Conservation (phyloP, 352 stramenopile genomes). For the Globisporangium paroecandrum region DNA sequence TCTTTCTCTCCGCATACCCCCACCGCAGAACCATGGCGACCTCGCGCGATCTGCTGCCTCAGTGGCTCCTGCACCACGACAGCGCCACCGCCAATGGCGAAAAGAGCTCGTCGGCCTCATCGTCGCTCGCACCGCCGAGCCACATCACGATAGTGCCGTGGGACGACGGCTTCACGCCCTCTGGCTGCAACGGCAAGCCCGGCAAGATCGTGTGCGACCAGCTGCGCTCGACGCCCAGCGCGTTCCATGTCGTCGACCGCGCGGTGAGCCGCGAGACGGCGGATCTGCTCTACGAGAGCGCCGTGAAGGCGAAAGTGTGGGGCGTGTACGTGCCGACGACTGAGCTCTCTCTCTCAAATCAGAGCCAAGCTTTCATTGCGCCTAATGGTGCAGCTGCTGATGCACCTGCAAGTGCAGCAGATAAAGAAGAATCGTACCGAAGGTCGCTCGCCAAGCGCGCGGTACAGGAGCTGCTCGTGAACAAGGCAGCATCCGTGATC, state of each 20-base stretch:
- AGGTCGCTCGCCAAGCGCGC: slow-evolving; percentile 35
- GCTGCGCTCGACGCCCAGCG: slow-evolving; percentile 27
- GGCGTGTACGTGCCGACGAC: slow-evolving; percentile 51
- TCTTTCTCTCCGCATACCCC: neutral
- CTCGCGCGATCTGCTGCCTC: slow-evolving; percentile 8
- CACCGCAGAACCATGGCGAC: neutral
- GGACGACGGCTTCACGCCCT: slow-evolving; percentile 66
- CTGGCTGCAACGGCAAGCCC: slow-evolving; percentile 34
- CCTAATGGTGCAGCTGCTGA: neutral
- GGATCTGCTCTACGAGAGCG: slow-evolving; percentile 54
- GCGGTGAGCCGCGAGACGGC: slow-evolving; percentile 44
- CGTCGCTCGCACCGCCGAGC: neutral
- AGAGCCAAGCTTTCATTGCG: slow-evolving; percentile 1
- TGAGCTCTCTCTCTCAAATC: slow-evolving; percentile 20
- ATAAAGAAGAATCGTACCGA: slow-evolving; percentile 33
- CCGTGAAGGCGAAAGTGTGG: slow-evolving; percentile 55
- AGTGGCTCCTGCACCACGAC: slow-evolving; percentile 16
- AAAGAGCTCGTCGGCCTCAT: slow-evolving; percentile 1
- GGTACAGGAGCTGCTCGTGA: slow-evolving; percentile 57
- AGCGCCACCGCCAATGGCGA: neutral
- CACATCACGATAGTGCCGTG: slow-evolving; percentile 27
- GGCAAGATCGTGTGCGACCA: slow-evolving; percentile 48
- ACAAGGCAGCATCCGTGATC: slow-evolving; percentile 16
- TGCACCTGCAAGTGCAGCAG: neutral
- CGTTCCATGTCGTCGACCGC: slow-evolving; percentile 42